Conservation (phyloP, 202 grass and related monocot species). For the Setaria viridis region DNA sequence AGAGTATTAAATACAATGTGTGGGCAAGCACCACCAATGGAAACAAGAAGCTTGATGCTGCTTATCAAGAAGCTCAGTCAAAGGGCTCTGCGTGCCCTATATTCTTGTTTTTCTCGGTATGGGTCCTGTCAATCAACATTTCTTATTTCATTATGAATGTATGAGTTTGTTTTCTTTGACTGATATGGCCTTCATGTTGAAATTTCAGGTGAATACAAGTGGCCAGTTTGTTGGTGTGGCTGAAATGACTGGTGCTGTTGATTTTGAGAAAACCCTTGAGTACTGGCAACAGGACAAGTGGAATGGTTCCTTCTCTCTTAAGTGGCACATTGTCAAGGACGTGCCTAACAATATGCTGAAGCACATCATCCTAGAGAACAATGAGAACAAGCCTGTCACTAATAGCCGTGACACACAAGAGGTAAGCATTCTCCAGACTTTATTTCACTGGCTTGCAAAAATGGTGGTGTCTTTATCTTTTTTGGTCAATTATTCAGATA, state of each 20-base stretch:
- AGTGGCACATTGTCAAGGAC: constrained; percentile 90
- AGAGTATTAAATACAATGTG: constrained; percentile 89
- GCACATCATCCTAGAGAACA: constrained; percentile 83
- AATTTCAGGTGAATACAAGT: constrained; percentile 79
- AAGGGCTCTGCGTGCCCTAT: constrained; percentile 62
- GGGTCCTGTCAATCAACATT: not conserved
- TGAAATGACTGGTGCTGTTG: constrained; percentile 80
- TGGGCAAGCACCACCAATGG: constrained; percentile 90
- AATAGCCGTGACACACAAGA: constrained; percentile 89
- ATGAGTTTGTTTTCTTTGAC: not conserved
- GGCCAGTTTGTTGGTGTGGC: constrained; percentile 90
- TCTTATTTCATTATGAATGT: not conserved
- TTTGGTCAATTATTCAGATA: constrained; percentile 45
- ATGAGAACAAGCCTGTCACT: constrained; percentile 84
- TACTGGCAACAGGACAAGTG: constrained; percentile 94
- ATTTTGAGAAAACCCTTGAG: constrained; percentile 73
- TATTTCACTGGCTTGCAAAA: not conserved
- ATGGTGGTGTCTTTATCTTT: not conserved
- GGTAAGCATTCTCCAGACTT: constrained; percentile 8
- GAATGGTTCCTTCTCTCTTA: constrained; percentile 74
- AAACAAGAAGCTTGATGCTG: constrained; percentile 86
- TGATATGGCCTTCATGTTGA: not conserved
- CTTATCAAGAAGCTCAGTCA: constrained; percentile 71
- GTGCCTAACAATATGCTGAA: constrained; percentile 78
- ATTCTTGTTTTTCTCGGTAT: constrained; percentile 86